Percentiles rank a stretch among this genome's conserved stretches.
These are phyloP conservation scores for Clohesyomyces aquaticus DNA, from an alignment of 495 filamentous ascomycete species.

Conservation along the genomic window DNA sequence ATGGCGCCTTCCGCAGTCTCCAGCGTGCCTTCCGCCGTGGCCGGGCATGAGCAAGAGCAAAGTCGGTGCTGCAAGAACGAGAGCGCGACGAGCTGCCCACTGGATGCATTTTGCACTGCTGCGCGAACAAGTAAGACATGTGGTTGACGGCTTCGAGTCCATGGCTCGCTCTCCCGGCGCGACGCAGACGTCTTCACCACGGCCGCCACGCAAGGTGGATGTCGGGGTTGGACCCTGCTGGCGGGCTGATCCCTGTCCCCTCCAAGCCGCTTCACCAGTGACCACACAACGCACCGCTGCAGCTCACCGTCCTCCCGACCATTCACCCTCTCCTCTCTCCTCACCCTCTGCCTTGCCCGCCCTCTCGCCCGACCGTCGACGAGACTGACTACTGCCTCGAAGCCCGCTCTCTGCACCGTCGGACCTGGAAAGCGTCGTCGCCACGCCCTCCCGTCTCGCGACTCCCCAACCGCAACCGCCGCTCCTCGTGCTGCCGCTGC, in stretches of 20 bases:
- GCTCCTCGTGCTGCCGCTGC: background rate
- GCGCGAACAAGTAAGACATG: no score
- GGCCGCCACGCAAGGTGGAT: background rate
- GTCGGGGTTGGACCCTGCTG: constrained; percentile 1
- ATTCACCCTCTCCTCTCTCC: background rate
- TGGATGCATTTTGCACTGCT: no score
- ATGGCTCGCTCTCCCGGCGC: background rate
- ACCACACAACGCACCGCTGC: no score
- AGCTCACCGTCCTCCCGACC: background rate
- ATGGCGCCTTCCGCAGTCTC: background rate
- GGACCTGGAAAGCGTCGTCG: no score
- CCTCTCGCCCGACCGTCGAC: background rate
- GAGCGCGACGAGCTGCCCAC: no score
- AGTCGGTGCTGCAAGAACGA: background rate
- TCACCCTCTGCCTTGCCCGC: background rate
- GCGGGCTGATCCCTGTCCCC: background rate
- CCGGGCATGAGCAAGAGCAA: background rate
- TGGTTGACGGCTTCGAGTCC: background rate
- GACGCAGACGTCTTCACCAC: constrained; percentile 8
- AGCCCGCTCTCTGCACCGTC: background rate
- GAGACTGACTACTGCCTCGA: background rate
- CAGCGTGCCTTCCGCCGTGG: background rate
- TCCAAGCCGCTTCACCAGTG: background rate
- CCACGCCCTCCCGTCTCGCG: no score
- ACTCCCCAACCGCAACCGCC: no score